Conservation (phyloP, 257 asterid genomes). For the Schizonepeta tenuifolia region DNA sequence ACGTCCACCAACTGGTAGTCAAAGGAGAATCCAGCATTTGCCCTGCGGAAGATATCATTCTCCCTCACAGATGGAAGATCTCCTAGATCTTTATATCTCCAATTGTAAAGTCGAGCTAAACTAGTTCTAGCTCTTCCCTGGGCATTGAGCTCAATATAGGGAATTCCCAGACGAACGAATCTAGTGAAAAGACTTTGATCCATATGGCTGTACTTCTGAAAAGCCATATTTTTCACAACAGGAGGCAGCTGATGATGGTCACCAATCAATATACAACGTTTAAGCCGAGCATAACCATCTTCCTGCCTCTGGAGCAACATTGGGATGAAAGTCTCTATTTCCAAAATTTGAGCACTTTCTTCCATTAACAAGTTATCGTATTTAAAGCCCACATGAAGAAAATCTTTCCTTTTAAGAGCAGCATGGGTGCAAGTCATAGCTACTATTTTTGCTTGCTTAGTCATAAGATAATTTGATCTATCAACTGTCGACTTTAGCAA, state of each 20-base stretch:
- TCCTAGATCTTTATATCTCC: constrained; percentile 97
- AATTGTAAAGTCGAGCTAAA: constrained; percentile 91
- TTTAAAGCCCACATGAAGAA: constrained; percentile 87
- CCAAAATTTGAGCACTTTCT: constrained; percentile 99
- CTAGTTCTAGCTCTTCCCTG: constrained; percentile 99
- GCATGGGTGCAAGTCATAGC: constrained; percentile 99
- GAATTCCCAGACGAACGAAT: constrained; percentile 94
- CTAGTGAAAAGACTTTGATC: constrained; percentile 98
- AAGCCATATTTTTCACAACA: constrained; percentile 99
- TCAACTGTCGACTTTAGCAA: constrained; percentile 96
- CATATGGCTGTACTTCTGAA: constrained; percentile 99
- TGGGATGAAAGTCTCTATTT: constrained; percentile 96
- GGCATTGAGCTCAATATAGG: constrained; percentile 96
- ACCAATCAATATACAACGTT: constrained; percentile 96
- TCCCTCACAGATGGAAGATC: constrained; percentile 84
- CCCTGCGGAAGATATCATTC: constrained; percentile 63
- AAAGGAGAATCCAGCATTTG: constrained; percentile 86
- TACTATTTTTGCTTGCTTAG: constrained; percentile 96
- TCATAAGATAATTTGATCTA: constrained; percentile 90
- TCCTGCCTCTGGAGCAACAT: constrained; percentile 99
- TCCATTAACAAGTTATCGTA: constrained; percentile 97
- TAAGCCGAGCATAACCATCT: constrained; percentile 98
- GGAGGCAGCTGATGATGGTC: constrained; percentile 99
- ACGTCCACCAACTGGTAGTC: constrained; percentile 95
- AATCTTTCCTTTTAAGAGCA: constrained; percentile 96